Conservation (phyloP, 2,329 filamentous ascomycete species). For the Rugonectria rugulosa region DNA sequence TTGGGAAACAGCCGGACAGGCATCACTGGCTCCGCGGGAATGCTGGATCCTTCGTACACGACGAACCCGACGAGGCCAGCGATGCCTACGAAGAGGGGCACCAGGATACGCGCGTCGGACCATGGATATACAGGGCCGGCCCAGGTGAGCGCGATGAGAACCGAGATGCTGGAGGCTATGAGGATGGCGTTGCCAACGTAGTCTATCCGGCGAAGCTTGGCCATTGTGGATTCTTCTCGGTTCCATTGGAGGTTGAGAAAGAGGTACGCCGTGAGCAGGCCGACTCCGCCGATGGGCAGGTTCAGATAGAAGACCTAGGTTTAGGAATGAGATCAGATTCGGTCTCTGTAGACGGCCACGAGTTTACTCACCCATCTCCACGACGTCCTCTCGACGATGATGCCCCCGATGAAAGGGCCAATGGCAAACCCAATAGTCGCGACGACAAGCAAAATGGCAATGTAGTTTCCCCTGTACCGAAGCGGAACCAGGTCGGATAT, state of each 20-base stretch:
- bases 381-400: constrained; percentile 36
- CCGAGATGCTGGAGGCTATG: constrained; percentile 46
- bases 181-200: constrained; percentile 53
- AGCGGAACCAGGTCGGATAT: constrained; percentile 58
- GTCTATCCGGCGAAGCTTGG: constrained; percentile 51
- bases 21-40: constrained; percentile 36
- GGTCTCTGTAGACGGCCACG: rapidly evolving
- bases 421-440: constrained; percentile 45
- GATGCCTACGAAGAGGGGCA: constrained; percentile 47
- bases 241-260: constrained; percentile 49
- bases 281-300: constrained; percentile 47
- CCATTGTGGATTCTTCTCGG: constrained; percentile 26
- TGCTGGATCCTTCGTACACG: constrained; percentile 30
- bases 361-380: constrained; percentile 49
- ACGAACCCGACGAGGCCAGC: constrained; percentile 28
- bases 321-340: background rate
- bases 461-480: constrained; percentile 53
- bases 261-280: constrained; percentile 42
- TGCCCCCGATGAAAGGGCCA: constrained; percentile 45
- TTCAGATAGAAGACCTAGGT: constrained; percentile 53
- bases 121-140: constrained; percentile 53
- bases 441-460: constrained; percentile 44
- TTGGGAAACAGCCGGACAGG: constrained; percentile 33
- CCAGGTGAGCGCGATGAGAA: constrained; percentile 54
- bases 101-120: constrained; percentile 48